These are phyloP conservation scores for Thelonectria rubi DNA, from an alignment of 2,329 filamentous ascomycete species.

Conservation along the genomic window DNA sequence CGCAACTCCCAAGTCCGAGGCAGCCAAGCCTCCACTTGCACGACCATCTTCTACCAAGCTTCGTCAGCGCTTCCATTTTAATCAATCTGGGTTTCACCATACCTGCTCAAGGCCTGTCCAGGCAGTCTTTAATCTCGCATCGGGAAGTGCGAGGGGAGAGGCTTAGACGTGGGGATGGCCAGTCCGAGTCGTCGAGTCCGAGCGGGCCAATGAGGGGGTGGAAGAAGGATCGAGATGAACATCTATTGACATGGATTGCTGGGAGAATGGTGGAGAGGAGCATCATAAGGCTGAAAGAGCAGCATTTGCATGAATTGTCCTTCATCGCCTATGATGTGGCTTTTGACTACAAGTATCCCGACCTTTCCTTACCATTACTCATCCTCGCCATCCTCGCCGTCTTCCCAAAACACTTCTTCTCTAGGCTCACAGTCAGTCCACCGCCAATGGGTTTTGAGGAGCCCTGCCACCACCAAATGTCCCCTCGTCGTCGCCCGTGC, in stretches of 20 bases:
- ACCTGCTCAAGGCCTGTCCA: neutral
- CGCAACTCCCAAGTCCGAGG: constrained; percentile 15
- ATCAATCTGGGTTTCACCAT: neutral
- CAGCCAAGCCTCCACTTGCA: neutral
- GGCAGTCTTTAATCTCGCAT: neutral
- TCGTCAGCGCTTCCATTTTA: neutral
- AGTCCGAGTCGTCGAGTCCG: constrained; percentile 34
- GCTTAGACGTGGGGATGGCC: neutral
- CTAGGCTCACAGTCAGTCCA: no score
- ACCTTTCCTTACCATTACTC: no score
- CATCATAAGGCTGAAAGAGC: constrained; percentile 12
- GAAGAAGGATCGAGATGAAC: neutral
- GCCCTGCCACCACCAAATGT: neutral
- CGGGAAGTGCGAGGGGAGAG: neutral
- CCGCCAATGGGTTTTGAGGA: neutral
- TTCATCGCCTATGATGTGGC: neutral
- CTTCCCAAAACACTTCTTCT: no score
- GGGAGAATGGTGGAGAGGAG: neutral
- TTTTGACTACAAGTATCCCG: neutral
- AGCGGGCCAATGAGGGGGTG: constrained; percentile 32
- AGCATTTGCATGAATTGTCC: neutral
- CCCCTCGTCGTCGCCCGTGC: fast-evolving
- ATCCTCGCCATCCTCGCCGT: no score
- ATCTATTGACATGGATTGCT: neutral
- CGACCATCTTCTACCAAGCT: neutral